These are phyloP conservation scores for Cladorrhinum sp. DNA, from an alignment of 2,329 filamentous ascomycete genomes.

Conservation along the genomic window DNA sequence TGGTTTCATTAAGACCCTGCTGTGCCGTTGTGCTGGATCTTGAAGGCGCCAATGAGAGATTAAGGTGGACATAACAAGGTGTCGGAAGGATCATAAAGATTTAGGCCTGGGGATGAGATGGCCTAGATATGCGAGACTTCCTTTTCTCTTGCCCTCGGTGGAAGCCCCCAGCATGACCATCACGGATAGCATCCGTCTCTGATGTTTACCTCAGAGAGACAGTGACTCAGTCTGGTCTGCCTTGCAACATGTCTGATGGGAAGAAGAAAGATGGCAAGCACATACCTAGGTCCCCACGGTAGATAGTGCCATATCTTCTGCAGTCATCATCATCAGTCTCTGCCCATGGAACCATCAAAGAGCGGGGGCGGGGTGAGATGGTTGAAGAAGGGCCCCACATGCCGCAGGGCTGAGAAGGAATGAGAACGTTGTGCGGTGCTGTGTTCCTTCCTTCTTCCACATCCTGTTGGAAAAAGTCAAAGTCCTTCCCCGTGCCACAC, in stretches of 20 bases:
- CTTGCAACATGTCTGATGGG: neutral
- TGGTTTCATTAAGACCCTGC: neutral
- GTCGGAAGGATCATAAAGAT: constrained; percentile 10
- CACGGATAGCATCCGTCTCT: neutral
- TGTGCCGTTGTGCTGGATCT: constrained; percentile 1
- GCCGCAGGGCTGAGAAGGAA: constrained; percentile 8
- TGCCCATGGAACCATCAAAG: neutral
- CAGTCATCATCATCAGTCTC: neutral
- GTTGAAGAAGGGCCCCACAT: neutral
- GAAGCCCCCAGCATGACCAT: neutral
- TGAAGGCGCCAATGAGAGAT: neutral
- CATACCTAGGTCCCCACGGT: too few species aligned
- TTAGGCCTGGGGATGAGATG: constrained; percentile 5
- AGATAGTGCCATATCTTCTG: neutral
- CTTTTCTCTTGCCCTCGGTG: neutral
- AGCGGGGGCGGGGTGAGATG: neutral
- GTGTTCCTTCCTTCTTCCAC: neutral
- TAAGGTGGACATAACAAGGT: neutral
- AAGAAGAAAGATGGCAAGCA: too few species aligned
- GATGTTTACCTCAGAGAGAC: too few species aligned
- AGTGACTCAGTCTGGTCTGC: neutral
- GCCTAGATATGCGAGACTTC: constrained; percentile 6
- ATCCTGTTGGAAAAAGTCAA: neutral
- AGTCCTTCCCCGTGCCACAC: neutral
- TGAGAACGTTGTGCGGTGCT: neutral